Percentiles rank a stretch among this genome's conserved stretches.
Evolutionary conservation across 768 basidiomycete species (phyloP).

Genomic region (Cyclocybe aegerita): DNA sequence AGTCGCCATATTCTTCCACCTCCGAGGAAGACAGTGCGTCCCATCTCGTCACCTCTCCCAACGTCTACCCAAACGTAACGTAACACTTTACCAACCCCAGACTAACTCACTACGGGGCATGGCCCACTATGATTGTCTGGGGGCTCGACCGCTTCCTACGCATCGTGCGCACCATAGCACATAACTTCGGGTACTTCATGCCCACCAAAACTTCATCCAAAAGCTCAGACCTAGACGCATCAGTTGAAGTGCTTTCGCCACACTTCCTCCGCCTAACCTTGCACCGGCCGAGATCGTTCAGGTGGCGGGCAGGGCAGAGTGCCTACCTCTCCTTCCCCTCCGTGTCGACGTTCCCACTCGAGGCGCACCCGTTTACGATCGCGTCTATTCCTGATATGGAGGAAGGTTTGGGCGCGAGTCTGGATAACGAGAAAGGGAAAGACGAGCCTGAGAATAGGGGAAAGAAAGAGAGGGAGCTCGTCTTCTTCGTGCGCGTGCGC

Average conservation of each 20-base stretch:
- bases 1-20: constrained; percentile 41
- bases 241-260: constrained; percentile 20
- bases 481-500: constrained; percentile 59
- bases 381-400: constrained; percentile 34
- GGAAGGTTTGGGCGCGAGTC: not conserved
- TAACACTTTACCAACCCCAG: constrained; percentile 14
- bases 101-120: constrained; percentile 36
- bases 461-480: constrained; percentile 36
- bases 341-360: constrained; percentile 42
- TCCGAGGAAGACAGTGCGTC: constrained; percentile 27
- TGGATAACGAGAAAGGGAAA: not conserved
- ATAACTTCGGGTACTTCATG: constrained; percentile 42
- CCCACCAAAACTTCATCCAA: constrained; percentile 10
- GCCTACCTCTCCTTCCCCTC: constrained; percentile 51
- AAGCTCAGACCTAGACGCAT: constrained; percentile 29
- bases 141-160: constrained; percentile 54
- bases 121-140: constrained; percentile 55
- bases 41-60: not conserved
- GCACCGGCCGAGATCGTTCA: constrained; percentile 33
- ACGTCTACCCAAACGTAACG: not conserved
- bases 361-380: constrained; percentile 66
- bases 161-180: constrained; percentile 38
- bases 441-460: too few species aligned
- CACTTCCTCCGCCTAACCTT: constrained; percentile 46
- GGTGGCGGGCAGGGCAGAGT: constrained; percentile 56